A percentile compares a stretch with the other conserved stretches of the same genome.
Conservation (phyloP, 345 rosid genomes). For the Gossypium turneri region DNA sequence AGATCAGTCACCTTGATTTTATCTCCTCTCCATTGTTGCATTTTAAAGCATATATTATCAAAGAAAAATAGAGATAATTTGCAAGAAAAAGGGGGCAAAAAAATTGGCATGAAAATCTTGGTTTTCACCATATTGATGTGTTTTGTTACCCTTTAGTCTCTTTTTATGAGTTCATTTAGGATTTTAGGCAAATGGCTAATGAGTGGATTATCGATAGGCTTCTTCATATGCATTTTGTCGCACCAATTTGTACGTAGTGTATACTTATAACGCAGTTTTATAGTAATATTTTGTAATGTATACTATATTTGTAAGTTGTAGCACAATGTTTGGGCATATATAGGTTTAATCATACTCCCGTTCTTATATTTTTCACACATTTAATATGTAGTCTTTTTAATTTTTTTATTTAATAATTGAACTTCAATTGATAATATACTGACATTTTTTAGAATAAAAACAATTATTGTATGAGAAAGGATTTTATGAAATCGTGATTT, state of each 20-base stretch:
- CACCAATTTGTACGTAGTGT: constrained; percentile 13
- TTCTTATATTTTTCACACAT: no score
- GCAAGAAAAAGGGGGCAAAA: not conserved
- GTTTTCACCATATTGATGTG: no score
- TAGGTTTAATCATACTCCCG: no score
- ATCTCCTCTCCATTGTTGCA: not conserved
- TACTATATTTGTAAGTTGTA: not conserved
- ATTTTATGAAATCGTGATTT: no score
- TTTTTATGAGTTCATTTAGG: not conserved
- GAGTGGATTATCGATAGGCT: not conserved
- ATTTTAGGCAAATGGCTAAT: constrained; percentile 14
- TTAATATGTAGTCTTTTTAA: no score
- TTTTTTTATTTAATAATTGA: no score
- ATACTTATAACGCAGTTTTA: constrained; percentile 15
- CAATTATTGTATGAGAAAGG: no score
- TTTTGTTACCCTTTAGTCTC: not conserved
- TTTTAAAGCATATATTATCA: not conserved
- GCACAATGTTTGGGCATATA: no score
- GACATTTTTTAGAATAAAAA: no score
- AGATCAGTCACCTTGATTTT: constrained; percentile 1
- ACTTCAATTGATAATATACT: no score
- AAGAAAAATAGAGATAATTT: not conserved
- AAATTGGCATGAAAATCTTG: not conserved
- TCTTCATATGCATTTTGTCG: not conserved
- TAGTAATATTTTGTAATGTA: not conserved